phyloP scores from a whole-genome alignment of 768 basidiomycete genomes.

The Suillus spraguei region DNA sequence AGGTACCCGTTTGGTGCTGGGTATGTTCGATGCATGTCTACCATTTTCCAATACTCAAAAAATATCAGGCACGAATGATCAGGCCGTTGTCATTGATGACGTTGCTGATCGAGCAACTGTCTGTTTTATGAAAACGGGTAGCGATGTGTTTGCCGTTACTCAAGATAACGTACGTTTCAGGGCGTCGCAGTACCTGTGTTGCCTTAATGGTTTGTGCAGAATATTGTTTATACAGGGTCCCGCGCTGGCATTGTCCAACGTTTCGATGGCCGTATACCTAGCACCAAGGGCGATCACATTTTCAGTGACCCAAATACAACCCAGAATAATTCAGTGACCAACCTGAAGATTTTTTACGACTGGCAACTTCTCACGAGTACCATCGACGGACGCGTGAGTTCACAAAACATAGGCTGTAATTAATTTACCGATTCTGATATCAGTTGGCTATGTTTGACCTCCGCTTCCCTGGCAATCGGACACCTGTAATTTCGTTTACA shows the following conservation, averaged over 20 bases:
- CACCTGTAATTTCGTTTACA: constrained; percentile 48
- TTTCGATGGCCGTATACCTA: constrained; percentile 57
- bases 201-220: constrained; percentile 33
- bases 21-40: constrained; percentile 32
- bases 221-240: constrained; percentile 54
- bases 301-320: constrained; percentile 39
- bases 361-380: constrained; percentile 58
- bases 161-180: constrained; percentile 47
- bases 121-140: constrained; percentile 50
- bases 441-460: constrained; percentile 67
- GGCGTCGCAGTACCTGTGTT: background rate
- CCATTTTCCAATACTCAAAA: constrained; percentile 1
- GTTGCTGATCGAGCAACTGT: constrained; percentile 42
- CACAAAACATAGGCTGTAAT: background rate
- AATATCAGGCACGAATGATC: constrained; percentile 52
- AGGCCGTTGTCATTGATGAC: constrained; percentile 54
- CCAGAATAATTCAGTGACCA: constrained; percentile 50
- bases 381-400: constrained; percentile 60
- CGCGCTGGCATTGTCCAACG: constrained; percentile 61
- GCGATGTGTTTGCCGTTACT: constrained; percentile 65
- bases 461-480: constrained; percentile 47
- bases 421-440: constrained; percentile 8
- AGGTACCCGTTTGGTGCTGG: constrained; percentile 52
- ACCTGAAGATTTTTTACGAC: constrained; percentile 51
- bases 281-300: constrained; percentile 39